Conservation (phyloP, 1,139 yeast species). For the Sugiyamaella paludigena region DNA sequence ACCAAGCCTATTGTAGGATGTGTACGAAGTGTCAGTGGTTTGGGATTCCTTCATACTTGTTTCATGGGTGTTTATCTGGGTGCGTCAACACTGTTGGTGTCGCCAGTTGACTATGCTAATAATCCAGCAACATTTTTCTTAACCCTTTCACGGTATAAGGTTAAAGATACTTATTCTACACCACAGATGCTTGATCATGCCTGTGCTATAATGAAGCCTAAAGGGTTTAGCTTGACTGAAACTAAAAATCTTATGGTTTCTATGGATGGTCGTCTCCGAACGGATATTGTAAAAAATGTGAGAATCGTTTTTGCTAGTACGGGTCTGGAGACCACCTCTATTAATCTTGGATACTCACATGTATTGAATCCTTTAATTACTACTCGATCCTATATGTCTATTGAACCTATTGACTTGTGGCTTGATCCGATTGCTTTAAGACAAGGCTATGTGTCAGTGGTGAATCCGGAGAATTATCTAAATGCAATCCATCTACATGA, state of each 20-base stretch:
- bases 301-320: constrained; percentile 64
- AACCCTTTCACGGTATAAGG: constrained; percentile 70
- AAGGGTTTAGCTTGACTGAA: constrained; percentile 58
- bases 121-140: constrained; percentile 73
- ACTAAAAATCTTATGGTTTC: constrained; percentile 84
- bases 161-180: constrained; percentile 83
- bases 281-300: constrained; percentile 55
- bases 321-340: constrained; percentile 63
- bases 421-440: constrained; percentile 85
- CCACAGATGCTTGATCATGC: constrained; percentile 83
- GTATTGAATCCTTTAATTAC: constrained; percentile 79
- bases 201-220: constrained; percentile 58
- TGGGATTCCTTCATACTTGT: constrained; percentile 83
- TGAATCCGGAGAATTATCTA: constrained; percentile 66
- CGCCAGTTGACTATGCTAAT: constrained; percentile 74
- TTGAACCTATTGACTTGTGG: constrained; percentile 84
- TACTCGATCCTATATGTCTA: constrained; percentile 81
- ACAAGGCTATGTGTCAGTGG: constrained; percentile 80
- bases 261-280: constrained; percentile 71
- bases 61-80: constrained; percentile 85
- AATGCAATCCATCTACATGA: constrained; percentile 80
- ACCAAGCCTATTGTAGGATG: constrained; percentile 78
- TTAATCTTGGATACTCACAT: constrained; percentile 78
- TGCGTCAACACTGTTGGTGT: constrained; percentile 74
- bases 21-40: constrained; percentile 78